Base-by-base conservation (phyloP, 169 alveolate genomes). In the Cyclospora cayetanensis region DNA sequence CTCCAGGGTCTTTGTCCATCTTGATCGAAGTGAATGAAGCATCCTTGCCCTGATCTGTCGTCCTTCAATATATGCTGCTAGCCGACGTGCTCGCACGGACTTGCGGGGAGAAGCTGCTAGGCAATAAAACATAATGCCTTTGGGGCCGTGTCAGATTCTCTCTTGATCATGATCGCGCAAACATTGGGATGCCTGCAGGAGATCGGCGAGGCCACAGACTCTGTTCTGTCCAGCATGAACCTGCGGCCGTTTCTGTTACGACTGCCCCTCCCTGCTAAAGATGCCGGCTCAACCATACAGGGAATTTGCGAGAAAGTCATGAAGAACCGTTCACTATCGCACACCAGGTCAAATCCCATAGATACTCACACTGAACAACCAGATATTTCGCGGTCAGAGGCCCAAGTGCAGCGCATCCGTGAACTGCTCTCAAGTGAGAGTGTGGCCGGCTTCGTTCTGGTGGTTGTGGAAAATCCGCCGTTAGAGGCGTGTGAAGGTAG, bases 251-350 rank as follows among this genome's bases (percentile, higher is more conserved):
- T 80, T 34, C 53, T 80, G 76, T 41, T 80, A 55, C 90, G 90
- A 1, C 37, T 76, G 43, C 86, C 86, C 18, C 43, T 76, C n/a
- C 86, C 86, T 1, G 43, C 86, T 1, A 42, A 42, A 20, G 87
- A 87, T 35, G 79, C 92, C n/a, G 87, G 31, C 29, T 7, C 68
- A 9, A 87, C 92, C 1, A 29, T 79, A 2, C 80, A 52, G 79
- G 92, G 92, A 4, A 72, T 87, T 39, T 87, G 68, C 35, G 92
- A 87, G 65, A 87, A 87, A 50, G 35, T 87, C 20, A 25, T 72
- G 46, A 87, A 87, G 74, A 87, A 87, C 35, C 63, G 79, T 4
- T 87, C 92, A 25, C n/a, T 34, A 12, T 70, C 92, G 0, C 46
- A 79, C 53, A 87, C 92, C 35, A 46, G 85, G 1, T 46, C 80